Base-by-base conservation (phyloP, 1,284 basidiomycete genomes). In the Trichosporon sp. region DNA sequence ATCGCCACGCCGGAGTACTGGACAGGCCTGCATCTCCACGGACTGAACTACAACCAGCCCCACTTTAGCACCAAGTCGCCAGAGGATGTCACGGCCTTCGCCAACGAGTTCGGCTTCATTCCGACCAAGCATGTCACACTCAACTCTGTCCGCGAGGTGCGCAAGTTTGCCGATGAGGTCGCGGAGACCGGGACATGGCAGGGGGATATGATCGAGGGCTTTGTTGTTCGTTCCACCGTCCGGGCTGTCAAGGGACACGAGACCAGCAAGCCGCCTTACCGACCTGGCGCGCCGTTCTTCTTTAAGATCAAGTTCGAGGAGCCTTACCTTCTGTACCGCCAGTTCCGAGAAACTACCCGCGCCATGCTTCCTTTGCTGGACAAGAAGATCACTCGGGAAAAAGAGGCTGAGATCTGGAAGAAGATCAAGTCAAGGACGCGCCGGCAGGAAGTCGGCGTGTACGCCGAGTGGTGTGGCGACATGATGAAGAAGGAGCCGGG, bases 291-390 rank as follows among this genome's bases (percentile, higher is more conserved):
- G 6, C 88, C 91, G 0, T 96, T 98, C 84, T 98, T 99, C 84
- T 99, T 97, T 88, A 99, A 99, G 79, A 86, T 99, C 82, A 99
- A 99, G 79, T 99, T 97, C 78, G 94, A 98, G 79, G 93, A 99
- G 77, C 95, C 95, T 0, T 99, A 99, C 77, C 88, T 98, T 82
- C 95, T 96, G 87, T 98, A 98, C 80, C 88, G 96, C 58, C 92
- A 97, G 76, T 99, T 94, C 94, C 85, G 96, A 61, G 96, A 99
- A 80, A 84, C 95, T 58, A 98, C 96, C 7, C 90, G 92, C 74
- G 82, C 78, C 19, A 82, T 95, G 32, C 83, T 96, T 6, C 81
- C 83, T 1, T 67, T 81, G 3, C 62, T 76, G 31, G 46, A 61
- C 19, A 57, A 61, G 58, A 29, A 49, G 29, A 60, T 66, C 3